These are phyloP conservation scores for Ettlia oleoabundans DNA, from an alignment of 139 green algal species.

Conservation along the genomic window DNA sequence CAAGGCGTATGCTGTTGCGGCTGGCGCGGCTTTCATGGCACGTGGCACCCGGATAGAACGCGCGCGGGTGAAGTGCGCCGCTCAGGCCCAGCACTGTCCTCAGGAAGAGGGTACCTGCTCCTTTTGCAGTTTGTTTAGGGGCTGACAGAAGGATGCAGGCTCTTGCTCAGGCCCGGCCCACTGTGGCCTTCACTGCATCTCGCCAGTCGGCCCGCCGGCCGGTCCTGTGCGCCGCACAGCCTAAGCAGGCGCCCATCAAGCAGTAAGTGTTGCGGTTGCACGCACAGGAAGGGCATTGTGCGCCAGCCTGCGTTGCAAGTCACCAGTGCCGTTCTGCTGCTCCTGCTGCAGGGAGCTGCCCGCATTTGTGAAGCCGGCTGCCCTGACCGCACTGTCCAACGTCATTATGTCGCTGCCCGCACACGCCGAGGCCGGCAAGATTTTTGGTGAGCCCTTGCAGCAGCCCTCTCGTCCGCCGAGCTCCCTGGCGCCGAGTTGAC, in stretches of 20 bases:
- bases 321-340: neutral
- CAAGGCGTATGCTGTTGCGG: too few species aligned
- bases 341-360: constrained; percentile 48
- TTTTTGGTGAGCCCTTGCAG: constrained; percentile 50
- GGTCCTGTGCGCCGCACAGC: constrained; percentile 2
- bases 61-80: neutral
- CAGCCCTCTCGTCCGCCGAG: neutral
- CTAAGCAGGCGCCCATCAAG: neutral
- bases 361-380: constrained; percentile 59
- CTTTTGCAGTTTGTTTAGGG: neutral
- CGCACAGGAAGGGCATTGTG: neutral
- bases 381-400: constrained; percentile 67
- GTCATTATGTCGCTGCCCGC: constrained; percentile 74
- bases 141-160: neutral
- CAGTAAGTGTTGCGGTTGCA: neutral
- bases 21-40: too few species aligned
- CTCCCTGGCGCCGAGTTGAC: too few species aligned
- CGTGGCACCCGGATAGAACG: too few species aligned
- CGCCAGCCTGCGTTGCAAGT: neutral
- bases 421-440: constrained; percentile 78
- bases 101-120: neutral
- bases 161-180: neutral
- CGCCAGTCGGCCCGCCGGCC: constrained; percentile 4
- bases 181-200: constrained; percentile 1
- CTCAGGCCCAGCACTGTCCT: neutral